phyloP scores from a whole-genome alignment of 192 early-diverging fungal genomes.

The Neocallimastix lanati region DNA sequence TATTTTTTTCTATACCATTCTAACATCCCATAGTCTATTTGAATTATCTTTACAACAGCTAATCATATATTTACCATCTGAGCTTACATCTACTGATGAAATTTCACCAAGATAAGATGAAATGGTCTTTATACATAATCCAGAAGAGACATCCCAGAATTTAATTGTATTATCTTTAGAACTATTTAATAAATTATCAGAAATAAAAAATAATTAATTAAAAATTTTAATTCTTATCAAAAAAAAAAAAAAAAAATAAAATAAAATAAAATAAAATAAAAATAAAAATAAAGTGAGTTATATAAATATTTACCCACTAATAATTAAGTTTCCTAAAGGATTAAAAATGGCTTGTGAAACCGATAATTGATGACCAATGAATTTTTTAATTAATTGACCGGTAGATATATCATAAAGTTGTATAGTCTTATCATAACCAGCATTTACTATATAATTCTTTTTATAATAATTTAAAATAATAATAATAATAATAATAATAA shows the following conservation, averaged over 20 bases:
- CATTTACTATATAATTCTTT: constrained; percentile 65
- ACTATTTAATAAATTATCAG: constrained; percentile 4
- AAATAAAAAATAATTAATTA: too few species aligned
- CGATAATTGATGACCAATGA: constrained; percentile 72
- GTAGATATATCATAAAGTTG: constrained; percentile 73
- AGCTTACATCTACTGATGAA: constrained; percentile 76
- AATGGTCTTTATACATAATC: constrained; percentile 83
- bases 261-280: too few species aligned
- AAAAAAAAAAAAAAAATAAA: too few species aligned
- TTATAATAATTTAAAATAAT: not conserved
- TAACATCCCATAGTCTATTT: constrained; percentile 87
- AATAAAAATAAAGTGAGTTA: too few species aligned
- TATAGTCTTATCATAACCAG: constrained; percentile 86
- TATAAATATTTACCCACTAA: constrained; percentile 48
- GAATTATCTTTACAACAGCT: constrained; percentile 93
- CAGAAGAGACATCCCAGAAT: constrained; percentile 95
- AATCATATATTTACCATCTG: constrained; percentile 66
- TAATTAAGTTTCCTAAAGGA: constrained; percentile 81
- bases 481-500: too few species aligned
- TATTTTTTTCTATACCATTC: too few species aligned
- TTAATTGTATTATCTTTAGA: constrained; percentile 93
- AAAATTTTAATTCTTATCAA: too few species aligned
- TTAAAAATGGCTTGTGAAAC: constrained; percentile 74
- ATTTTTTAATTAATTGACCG: constrained; percentile 62
- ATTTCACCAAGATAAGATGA: constrained; percentile 90